Base-by-base conservation (phyloP, 75 land plant species). In the Adiantum capillusveneris region DNA sequence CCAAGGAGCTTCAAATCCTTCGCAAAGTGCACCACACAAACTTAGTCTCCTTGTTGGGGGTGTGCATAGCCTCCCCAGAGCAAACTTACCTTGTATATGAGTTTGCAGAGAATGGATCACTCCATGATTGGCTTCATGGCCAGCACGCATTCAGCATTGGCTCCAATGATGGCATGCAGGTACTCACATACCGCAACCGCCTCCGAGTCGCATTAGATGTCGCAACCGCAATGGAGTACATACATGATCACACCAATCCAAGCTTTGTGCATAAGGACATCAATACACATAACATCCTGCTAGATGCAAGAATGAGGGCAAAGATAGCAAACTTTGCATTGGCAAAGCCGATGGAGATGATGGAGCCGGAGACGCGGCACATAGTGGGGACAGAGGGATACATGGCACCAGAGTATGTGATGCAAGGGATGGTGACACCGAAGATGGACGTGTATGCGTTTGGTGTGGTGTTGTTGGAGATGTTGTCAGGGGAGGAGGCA, bases 241-340 rank as follows among this genome's bases (percentile, higher is more conserved):
- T 93, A 64, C 98, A 93, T 59, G 84, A 93, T 57, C 85, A 93
- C 77, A 88, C 90, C 0, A 65, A 76, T n/a, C 98, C 94, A 0
- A 72, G 82, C 24, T 87, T 78, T 26, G 98, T 93, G 14, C 98
- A 93, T 69, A 88, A 80, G 53, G 98, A 88, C 66, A 61, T 93
- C 71, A 88, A 85, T 65, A 83, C 74, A 81, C 79, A 83, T 81
- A 93, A 93, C 75, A 84, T 93, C 25, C 85, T 93, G 22, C 59
- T 93, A 31, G 95, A 93, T 63, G 56, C 56, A 18, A 66, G 53
- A 26, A 67, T 93, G 72, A 66, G 90, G 11, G 98, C 90, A 37
- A 93, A 93, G 56, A 67, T 93, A 29, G 95, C 98, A 41, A 88
- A 93, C 56, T 93, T 93, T 53, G 95, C 84, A 7, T 71, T 93